Evolutionary conservation across 1,284 basidiomycete genomes (phyloP).

Genomic region (Tylopilus sp.): DNA sequence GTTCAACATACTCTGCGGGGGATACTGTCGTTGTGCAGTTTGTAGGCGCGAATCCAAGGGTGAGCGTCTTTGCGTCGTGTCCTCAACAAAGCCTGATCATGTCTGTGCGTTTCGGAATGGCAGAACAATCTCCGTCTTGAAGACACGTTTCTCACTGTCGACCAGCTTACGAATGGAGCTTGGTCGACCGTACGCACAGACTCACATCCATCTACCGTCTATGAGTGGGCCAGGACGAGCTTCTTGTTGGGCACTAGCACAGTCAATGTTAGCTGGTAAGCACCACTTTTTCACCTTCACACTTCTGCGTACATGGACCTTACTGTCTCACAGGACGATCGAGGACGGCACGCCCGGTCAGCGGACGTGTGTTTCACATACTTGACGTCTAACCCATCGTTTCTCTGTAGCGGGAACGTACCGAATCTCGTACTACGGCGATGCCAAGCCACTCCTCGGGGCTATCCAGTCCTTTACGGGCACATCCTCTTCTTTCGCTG

Average conservation of each 20-base stretch:
- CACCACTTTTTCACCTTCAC: background rate
- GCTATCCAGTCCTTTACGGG: slow-evolving; percentile 58
- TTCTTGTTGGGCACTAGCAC: slow-evolving; percentile 57
- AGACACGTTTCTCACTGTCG: background rate
- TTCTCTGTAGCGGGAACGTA: slow-evolving; percentile 56
- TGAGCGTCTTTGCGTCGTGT: slow-evolving; percentile 32
- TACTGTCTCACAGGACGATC: slow-evolving; percentile 49
- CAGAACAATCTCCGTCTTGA: slow-evolving; percentile 44
- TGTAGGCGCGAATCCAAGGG: slow-evolving; percentile 75
- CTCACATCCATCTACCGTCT: slow-evolving; percentile 75
- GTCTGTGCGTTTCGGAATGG: background rate
- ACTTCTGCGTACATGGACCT: background rate
- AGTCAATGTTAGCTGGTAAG: slow-evolving; percentile 62
- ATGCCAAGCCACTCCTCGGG: slow-evolving; percentile 63
- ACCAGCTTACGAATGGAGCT: background rate
- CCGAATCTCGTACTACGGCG: slow-evolving; percentile 68
- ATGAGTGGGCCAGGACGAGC: slow-evolving; percentile 60
- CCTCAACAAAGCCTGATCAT: background rate
- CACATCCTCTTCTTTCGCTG: slow-evolving; percentile 55
- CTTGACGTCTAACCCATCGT: background rate
- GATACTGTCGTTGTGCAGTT: slow-evolving; percentile 62
- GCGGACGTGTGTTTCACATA: background rate
- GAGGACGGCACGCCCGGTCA: slow-evolving; percentile 48
- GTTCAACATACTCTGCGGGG: slow-evolving; percentile 47
- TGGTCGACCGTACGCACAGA: slow-evolving; percentile 52